phyloP scores from a whole-genome alignment of 768 basidiomycete species.

The Phanerodontia chrysosporium region DNA sequence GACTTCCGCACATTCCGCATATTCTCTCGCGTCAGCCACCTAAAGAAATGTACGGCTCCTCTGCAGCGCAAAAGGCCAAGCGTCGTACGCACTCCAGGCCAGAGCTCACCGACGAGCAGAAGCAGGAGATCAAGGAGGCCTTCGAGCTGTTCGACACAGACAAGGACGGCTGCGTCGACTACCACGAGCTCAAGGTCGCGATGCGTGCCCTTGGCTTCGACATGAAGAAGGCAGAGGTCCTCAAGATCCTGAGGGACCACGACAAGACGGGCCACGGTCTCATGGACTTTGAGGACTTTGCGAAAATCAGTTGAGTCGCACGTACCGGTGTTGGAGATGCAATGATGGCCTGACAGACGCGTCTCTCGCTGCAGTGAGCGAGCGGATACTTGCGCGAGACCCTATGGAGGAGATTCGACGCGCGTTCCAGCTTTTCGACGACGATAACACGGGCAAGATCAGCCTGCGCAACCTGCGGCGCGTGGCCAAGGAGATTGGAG shows the following conservation, averaged over 20 bases:
- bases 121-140: conserved; percentile 96
- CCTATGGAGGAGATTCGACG: conserved; percentile 95
- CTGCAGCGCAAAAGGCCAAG: conserved; percentile 67
- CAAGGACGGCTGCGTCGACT: conserved; percentile 94
- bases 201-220: conserved; percentile 98
- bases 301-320: conserved; percentile 73
- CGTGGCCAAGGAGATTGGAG: conserved; percentile 96
- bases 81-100: conserved; percentile 72
- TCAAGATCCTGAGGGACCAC: conserved; percentile 89
- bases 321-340: not conserved
- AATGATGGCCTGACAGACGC: not conserved
- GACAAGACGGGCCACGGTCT: conserved; percentile 78
- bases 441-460: conserved; percentile 94
- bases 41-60: conserved; percentile 31
- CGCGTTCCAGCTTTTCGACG: conserved; percentile 96
- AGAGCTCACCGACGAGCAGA: conserved; percentile 84
- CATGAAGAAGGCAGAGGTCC: conserved; percentile 95
- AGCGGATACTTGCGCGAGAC: conserved; percentile 88
- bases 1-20: not conserved
- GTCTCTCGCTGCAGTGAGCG: conserved; percentile 64
- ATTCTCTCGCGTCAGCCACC: not conserved
- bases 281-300: conserved; percentile 93
- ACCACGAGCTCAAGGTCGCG: conserved; percentile 98
- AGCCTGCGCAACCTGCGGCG: conserved; percentile 84
- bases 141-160: conserved; percentile 99